A percentile compares a stretch with the other conserved stretches of the same genome.
These are phyloP conservation scores for Xerocomellus chrysenteron DNA, from an alignment of 768 basidiomycete species.

Conservation along the genomic window DNA sequence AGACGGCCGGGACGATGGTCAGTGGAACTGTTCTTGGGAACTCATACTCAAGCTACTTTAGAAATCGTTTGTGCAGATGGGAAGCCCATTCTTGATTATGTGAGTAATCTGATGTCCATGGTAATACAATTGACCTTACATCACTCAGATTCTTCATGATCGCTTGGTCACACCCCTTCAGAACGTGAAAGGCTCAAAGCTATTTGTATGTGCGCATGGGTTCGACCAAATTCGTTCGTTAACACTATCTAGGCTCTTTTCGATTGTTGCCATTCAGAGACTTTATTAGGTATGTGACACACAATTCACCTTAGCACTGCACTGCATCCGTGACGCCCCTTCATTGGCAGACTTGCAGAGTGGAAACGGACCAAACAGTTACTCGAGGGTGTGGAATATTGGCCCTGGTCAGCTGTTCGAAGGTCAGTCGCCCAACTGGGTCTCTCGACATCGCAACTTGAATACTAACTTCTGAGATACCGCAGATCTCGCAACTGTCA, in stretches of 20 bases:
- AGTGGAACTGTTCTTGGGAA: not conserved
- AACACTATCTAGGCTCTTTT: slow-evolving; percentile 25
- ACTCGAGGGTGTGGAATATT: slow-evolving; percentile 16
- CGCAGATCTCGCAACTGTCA: slow-evolving; percentile 8
- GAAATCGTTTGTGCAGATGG: slow-evolving; percentile 24
- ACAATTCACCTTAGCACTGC: not conserved
- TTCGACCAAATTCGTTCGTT: not conserved
- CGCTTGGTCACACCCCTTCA: slow-evolving; percentile 19
- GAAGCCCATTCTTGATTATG: slow-evolving; percentile 22
- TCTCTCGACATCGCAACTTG: not conserved
- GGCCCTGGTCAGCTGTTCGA: slow-evolving; percentile 16
- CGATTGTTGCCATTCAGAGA: slow-evolving; percentile 33
- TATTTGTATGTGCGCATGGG: slow-evolving; percentile 13
- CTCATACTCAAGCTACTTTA: slow-evolving; percentile 1
- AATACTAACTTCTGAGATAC: not conserved
- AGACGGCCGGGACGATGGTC: slow-evolving; percentile 52
- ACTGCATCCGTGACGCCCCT: not conserved
- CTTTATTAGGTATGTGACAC: slow-evolving; percentile 19
- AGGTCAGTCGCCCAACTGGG: not conserved
- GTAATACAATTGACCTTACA: not conserved
- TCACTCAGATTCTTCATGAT: slow-evolving; percentile 19
- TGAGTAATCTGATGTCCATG: slow-evolving; percentile 1
- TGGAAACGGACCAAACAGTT: slow-evolving; percentile 9
- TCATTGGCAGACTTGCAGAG: slow-evolving; percentile 19
- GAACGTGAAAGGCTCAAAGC: slow-evolving; percentile 13